Conservation (phyloP, 1,284 basidiomycete genomes). For the Cystobasidiaceae sp. region DNA sequence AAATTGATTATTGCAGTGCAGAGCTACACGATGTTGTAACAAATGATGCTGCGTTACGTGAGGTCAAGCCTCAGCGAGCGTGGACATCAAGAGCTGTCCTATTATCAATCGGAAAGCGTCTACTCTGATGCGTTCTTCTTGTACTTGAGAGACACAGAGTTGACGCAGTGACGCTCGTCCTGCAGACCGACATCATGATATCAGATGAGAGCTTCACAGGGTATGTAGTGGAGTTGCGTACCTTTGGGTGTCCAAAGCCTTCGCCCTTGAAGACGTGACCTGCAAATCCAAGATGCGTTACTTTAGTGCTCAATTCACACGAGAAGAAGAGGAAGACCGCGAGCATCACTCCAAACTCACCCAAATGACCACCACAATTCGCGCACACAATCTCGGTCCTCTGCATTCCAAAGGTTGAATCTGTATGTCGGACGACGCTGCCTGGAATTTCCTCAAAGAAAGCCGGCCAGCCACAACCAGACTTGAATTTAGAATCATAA, state of each 20-base stretch:
- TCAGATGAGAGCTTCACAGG: neutral
- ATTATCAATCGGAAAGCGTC: no score
- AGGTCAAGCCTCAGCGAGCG: no score
- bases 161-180: constrained; percentile 39
- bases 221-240: constrained; percentile 11
- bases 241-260: neutral
- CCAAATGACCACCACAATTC: constrained; percentile 49
- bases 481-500: constrained; percentile 46
- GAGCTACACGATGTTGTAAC: no score
- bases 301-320: neutral
- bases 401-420: constrained; percentile 48
- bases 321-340: neutral
- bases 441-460: constrained; percentile 49
- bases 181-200: constrained; percentile 3
- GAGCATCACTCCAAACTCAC: constrained; percentile 41
- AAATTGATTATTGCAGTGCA: no score
- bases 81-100: no score
- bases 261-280: constrained; percentile 10
- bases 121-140: no score
- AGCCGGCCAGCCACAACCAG: constrained; percentile 50
- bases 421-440: constrained; percentile 45
- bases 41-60: no score
- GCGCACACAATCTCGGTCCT: constrained; percentile 49
- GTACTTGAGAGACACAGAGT: constrained; percentile 29
- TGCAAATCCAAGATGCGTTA: neutral